These are phyloP conservation scores for Nothophaeocryptopus gaeumannii DNA, from an alignment of 2,329 filamentous ascomycete species.

Conservation along the genomic window DNA sequence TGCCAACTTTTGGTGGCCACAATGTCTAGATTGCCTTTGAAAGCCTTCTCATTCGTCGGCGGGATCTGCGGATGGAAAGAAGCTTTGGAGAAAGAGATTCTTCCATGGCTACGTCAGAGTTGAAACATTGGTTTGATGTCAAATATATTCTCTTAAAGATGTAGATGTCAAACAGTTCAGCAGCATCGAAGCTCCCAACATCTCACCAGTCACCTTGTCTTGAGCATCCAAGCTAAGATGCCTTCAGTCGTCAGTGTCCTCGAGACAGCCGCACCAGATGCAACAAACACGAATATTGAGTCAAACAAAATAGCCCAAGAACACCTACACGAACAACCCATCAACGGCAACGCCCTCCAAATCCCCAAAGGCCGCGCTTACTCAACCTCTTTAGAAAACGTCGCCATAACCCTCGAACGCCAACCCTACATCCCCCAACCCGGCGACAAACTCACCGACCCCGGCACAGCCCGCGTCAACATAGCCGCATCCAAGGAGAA, in stretches of 20 bases:
- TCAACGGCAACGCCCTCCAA: neutral
- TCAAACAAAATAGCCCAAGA: constrained; percentile 3
- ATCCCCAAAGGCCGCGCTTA: constrained; percentile 5
- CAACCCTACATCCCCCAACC: constrained; percentile 23
- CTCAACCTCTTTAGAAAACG: constrained; percentile 7
- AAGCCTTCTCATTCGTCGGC: too few species aligned
- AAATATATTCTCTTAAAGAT: too few species aligned
- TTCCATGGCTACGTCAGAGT: too few species aligned
- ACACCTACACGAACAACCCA: neutral
- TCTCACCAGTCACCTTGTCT: too few species aligned
- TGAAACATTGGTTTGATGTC: too few species aligned
- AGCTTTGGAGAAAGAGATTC: too few species aligned
- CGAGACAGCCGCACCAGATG: constrained; percentile 4
- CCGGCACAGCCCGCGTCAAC: constrained; percentile 44
- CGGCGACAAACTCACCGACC: constrained; percentile 23
- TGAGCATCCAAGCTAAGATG: too few species aligned
- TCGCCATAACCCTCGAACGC: constrained; percentile 15
- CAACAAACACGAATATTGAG: constrained; percentile 4
- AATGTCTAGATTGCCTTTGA: too few species aligned
- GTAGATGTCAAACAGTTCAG: too few species aligned
- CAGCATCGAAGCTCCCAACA: too few species aligned
- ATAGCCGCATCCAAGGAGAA: constrained; percentile 40
- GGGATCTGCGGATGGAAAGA: too few species aligned
- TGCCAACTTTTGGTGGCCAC: too few species aligned
- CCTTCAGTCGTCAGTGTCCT: neutral